Evolutionary conservation across 768 basidiomycete genomes (phyloP), one percentile per base, ranked within the genome.

Genomic region (Kwoniella dejecticola): DNA sequence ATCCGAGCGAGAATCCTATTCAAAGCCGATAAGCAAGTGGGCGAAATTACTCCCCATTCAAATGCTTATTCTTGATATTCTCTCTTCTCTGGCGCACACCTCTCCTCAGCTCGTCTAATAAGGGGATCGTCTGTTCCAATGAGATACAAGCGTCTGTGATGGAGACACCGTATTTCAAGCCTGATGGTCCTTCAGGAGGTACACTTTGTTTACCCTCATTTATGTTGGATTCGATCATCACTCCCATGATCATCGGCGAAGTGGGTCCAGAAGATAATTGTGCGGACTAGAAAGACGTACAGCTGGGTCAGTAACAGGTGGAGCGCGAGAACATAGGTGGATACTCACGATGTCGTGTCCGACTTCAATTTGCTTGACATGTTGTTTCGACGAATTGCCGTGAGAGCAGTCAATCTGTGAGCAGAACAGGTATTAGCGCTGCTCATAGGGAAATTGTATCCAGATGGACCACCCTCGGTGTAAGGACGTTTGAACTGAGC

Each of bases 221-320:
- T 80, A 99, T 87, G 79, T 97, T 89, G 12, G 88, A 90, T 81
- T 99, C 95, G 76, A 99, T 85, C 95, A 99, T 98, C 59, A 97
- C 91, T 46, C 95, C 95, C 4, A 90, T 90, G 79, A 99, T 88
- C 70, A 83, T 82, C 60, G 62, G 59, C 21, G 56, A 44, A 7
- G 71, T 68, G 1, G 83, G 81, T 26, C 84, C 64, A 11, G 67
- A 83, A 5, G 77, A 80, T 55, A 98, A 84, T 80, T 98, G 95
- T 2, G 78, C 80, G 78, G 73, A 64, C 72, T 73, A 38, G 2
- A 19, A n/a, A 44, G 26, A 44, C 29, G 86, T 87, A 71, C 8
- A 12, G 4, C 33, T 38, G 36, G 36, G 17, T 38, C 17, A 38
- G 36, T 38, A 38, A 8, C 36, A 8, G 8, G 19, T 17, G 23